Conservation (phyloP, 2,329 filamentous ascomycete genomes). For the Aspergillus luchuensis region DNA sequence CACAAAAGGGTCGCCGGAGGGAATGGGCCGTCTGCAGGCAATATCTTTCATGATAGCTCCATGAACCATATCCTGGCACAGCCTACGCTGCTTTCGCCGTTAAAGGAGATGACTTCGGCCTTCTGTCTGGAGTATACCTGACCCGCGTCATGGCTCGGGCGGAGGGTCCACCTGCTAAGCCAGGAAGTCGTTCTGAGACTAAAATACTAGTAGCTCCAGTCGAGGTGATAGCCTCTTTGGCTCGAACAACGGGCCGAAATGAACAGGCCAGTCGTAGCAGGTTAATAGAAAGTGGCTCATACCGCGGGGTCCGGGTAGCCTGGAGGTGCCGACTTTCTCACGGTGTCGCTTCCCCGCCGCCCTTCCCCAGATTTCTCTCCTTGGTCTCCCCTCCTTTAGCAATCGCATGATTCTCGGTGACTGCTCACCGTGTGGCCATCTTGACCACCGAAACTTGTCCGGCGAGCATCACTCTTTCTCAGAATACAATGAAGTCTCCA, state of each 20-base stretch:
- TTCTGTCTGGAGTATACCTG: not conserved
- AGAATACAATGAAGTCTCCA: conserved; percentile 9
- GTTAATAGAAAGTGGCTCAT: not conserved
- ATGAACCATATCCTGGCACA: not conserved
- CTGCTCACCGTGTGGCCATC: not conserved
- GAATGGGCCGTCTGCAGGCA: not conserved
- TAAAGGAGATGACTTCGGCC: not conserved
- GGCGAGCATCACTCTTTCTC: not conserved
- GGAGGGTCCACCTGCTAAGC: not conserved
- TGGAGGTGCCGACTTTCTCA: conserved; percentile 5
- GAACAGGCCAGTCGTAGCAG: not conserved
- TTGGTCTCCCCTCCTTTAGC: not conserved
- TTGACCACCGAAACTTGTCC: not conserved
- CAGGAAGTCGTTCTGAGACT: not conserved
- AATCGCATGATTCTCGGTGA: not conserved
- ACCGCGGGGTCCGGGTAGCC: conserved; percentile 14
- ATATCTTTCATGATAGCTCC: not conserved
- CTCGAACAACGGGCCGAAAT: conserved; percentile 2
- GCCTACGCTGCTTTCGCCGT: not conserved
- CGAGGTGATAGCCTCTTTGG: not conserved
- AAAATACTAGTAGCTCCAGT: not conserved
- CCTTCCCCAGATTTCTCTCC: conserved; percentile 21
- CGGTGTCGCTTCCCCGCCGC: conserved; percentile 12
- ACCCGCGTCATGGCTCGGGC: not conserved
- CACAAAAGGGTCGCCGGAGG: not conserved